These are phyloP conservation scores for Themeda triandra DNA, from an alignment of 176 grass and related monocot genomes.

Conservation along the genomic window DNA sequence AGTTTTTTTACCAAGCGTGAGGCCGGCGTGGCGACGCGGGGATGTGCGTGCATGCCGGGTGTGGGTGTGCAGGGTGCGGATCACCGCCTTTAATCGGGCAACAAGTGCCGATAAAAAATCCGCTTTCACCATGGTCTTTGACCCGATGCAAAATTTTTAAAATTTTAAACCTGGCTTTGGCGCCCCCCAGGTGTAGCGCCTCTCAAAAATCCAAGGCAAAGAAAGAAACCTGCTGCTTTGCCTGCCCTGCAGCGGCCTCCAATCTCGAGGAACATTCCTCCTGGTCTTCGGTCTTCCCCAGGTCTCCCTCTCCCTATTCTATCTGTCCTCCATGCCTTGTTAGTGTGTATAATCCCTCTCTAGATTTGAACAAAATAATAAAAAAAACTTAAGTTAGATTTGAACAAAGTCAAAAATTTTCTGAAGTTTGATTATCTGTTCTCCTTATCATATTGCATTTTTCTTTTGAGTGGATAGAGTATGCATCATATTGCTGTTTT, in stretches of 20 bases:
- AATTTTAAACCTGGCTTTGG: not conserved
- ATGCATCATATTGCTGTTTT: no score
- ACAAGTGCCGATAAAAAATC: conserved; percentile 60
- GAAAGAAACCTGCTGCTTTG: not conserved
- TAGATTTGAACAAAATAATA: no score
- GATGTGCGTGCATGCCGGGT: not conserved
- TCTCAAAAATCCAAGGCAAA: conserved; percentile 25
- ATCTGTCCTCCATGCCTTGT: not conserved
- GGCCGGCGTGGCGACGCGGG: not conserved
- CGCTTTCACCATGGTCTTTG: conserved; percentile 39
- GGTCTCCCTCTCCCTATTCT: not conserved
- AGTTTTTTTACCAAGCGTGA: conserved; percentile 13
- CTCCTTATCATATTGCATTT: no score
- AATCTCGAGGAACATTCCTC: conserved; percentile 38
- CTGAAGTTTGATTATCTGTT: no score
- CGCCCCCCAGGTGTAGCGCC: not conserved
- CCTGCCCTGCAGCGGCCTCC: not conserved
- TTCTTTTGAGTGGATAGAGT: no score
- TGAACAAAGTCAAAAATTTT: no score
- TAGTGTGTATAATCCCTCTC: no score
- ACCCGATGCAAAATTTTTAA: not conserved
- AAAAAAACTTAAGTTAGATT: no score
- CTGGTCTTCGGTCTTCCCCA: not conserved
- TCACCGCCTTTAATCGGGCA: conserved; percentile 58
- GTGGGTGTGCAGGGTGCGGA: conserved; percentile 19